Evolutionary conservation across 352 stramenopile species (phyloP).

Genomic region (Pythium apleroticum): DNA sequence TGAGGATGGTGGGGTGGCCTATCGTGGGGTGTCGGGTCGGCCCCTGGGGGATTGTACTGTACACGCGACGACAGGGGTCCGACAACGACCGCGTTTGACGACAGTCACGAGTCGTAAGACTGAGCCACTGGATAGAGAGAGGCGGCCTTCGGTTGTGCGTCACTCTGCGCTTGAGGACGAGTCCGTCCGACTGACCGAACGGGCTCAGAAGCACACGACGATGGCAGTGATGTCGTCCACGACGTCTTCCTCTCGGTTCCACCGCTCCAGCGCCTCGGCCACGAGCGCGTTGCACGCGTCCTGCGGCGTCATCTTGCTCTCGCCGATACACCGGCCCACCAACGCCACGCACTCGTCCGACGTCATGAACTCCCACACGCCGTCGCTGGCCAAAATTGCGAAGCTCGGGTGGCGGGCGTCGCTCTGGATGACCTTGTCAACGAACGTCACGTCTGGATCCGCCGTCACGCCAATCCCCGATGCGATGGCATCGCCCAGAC

Average conservation of each 20-base stretch:
- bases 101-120: not conserved
- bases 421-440: constrained; percentile 40
- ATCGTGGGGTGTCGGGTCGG: too few relatives aligned
- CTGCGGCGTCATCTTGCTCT: constrained; percentile 53
- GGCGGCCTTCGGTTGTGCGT: not conserved
- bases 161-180: not conserved
- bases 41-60: not conserved
- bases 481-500: constrained; percentile 75
- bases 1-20: too few relatives aligned
- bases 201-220: constrained; percentile 62
- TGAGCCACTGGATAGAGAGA: not conserved
- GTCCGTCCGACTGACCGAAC: not conserved
- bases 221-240: constrained; percentile 81
- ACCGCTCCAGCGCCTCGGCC: constrained; percentile 67
- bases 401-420: constrained; percentile 39
- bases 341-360: constrained; percentile 71
- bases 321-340: constrained; percentile 48
- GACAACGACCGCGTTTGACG: not conserved
- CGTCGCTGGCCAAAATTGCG: constrained; percentile 74
- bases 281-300: constrained; percentile 65
- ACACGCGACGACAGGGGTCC: not conserved
- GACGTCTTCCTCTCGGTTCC: constrained; percentile 79
- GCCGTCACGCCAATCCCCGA: constrained; percentile 77
- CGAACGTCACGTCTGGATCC: constrained; percentile 57
- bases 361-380: constrained; percentile 85